phyloP scores from a whole-genome alignment of 208 protist species.

The Acanthamoeba royreba region DNA sequence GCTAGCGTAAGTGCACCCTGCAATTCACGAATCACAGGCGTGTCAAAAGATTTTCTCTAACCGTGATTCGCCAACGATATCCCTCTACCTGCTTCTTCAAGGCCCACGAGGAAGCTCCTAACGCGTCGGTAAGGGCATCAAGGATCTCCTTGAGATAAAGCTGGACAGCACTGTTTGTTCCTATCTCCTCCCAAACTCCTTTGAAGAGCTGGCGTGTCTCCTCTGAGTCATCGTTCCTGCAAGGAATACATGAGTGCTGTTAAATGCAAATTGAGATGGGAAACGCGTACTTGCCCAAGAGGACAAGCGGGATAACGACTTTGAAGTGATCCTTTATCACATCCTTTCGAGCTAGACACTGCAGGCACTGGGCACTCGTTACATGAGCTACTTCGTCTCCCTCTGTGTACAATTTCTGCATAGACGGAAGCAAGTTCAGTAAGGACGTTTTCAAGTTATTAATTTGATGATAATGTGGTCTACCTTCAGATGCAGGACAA shows the following conservation, averaged over 20 bases:
- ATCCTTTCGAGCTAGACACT: neutral
- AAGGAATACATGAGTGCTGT: neutral
- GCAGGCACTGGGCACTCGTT: conserved; percentile 33
- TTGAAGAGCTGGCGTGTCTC: conserved; percentile 4
- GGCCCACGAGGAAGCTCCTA: neutral
- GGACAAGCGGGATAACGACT: neutral
- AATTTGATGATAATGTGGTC: neutral
- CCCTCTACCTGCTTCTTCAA: neutral
- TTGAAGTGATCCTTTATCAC: conserved; percentile 37
- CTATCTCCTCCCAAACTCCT: conserved; percentile 32
- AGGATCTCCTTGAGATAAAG: conserved; percentile 45
- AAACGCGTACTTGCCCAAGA: conserved; percentile 3
- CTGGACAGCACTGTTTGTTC: conserved; percentile 2
- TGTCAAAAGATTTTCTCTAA: too few relatives aligned
- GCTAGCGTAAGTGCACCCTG: conserved; percentile 29
- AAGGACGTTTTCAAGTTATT: neutral
- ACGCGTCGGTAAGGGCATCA: neutral
- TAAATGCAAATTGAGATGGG: neutral
- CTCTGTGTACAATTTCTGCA: conserved; percentile 41
- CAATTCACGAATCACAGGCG: neutral
- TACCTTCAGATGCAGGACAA: conserved; percentile 31
- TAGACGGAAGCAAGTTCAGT: neutral
- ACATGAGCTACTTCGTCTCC: neutral
- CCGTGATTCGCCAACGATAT: too few relatives aligned
- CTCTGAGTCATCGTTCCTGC: conserved; percentile 41